Evolutionary conservation across 2,329 filamentous ascomycete genomes (phyloP), one percentile per base, ranked within the genome.

Genomic region (Aspergillus puulaauensis): DNA sequence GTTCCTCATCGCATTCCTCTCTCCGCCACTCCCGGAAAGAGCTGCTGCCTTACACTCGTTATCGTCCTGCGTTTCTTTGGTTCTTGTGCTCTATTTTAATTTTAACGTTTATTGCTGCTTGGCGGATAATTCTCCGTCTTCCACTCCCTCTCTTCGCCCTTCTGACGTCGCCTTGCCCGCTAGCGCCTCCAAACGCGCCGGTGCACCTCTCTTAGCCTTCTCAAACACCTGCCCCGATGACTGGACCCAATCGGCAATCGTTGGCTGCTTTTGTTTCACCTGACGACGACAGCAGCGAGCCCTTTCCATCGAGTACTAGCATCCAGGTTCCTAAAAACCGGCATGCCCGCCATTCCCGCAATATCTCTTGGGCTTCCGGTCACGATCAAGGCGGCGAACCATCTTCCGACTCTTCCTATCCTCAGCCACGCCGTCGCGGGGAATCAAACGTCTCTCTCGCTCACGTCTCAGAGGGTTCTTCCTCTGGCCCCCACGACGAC

Each of bases 311-410:
- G 14, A 11, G 27, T 37, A 9, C 8, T 31, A 31, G 27, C 9
- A 27, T 56, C 31, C 15, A 37, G 9, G 24, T 17, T 21, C 54
- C 68, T 59, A 73, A 69, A 61, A 48, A 61, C 23, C 67, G 69
- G 67, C 62, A 73, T 73, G 70, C 70, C 60, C 70, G 66, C 61
- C 72, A 73, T 61, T 66, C 66, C 61, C 70, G 72, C 56, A 66
- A 68, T 41, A 73, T 69, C 58, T 74, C 71, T 54, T 72, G 72
- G 70, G 68, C 70, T 52, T 71, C 65, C 59, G 70, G 69, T 58
- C 70, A 66, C 61, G 64, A 73, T 61, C 54, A 69, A 61, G 65
- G 63, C 61, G 64, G 63, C 58, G 66, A 71, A 65, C 57, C 68
- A 31, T 68, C 67, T 33, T 59, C 68, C 48, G 51, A 60, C 35